Base-by-base conservation (phyloP, 495 filamentous ascomycete genomes). In the Collariella sp. region DNA sequence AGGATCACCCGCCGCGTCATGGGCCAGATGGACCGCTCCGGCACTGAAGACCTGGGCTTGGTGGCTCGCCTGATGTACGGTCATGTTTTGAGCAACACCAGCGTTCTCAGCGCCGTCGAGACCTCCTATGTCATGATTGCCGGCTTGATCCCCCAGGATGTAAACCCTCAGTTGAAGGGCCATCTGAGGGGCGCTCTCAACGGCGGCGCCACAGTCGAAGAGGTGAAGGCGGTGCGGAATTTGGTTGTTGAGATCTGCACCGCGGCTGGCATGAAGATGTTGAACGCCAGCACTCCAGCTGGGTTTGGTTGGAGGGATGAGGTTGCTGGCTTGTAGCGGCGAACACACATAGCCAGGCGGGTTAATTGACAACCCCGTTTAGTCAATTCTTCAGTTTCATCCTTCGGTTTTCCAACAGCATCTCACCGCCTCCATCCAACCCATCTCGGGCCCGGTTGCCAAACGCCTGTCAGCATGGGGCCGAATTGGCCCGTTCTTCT, bases 161-260 rank as follows among this genome's bases (percentile, higher is more conserved):
- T 77, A 58, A 79, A 79, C 31, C 75, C 77, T 13, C 79, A 82
- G 54, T 53, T 81, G 15, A 79, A 79, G 56, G 78, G 79, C 2
- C 79, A 81, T 60, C 63, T 79, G 18, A 70, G 70, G 52, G 79
- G 79, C 7, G 73, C 76, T 2, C 44, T 80, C 18, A 80, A 80
- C 48, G 76, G 75, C 44, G 78, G 77, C 0, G 78, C 74, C 26
- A 77, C 73, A 7, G 65, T 74, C 31, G 75, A 74, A 34, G 67
- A 80, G 58, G 78, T 82, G 1, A 61, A 62, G 50, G 78, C 79
- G 6, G 78, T 81, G 11, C 64, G 79, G 18, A 65, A 72, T 18
- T 47, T 77, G 53, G 73, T 74, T 1, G 71, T 81, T 18, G 61
- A 64, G 39, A 71, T 81, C 18, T 81, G 79, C 55, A 47, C 66